A percentile compares a stretch with the other conserved stretches of the same genome.
phyloP scores from a whole-genome alignment of 768 basidiomycete species.

The Hypholoma sublateritium region DNA sequence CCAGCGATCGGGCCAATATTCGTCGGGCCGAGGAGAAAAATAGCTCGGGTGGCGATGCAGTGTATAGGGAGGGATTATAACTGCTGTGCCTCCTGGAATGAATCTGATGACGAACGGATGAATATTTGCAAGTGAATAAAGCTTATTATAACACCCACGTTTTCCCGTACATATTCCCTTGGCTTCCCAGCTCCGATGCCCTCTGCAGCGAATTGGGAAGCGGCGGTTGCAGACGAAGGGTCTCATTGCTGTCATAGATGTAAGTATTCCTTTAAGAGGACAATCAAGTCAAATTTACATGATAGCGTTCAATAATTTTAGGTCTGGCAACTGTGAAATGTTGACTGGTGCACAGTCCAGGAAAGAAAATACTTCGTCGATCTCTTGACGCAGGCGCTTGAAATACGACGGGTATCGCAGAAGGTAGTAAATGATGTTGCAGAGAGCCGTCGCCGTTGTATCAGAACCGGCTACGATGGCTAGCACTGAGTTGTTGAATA shows the following conservation, averaged over 20 bases:
- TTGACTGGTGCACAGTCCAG: constrained; percentile 9
- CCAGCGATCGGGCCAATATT: constrained; percentile 41
- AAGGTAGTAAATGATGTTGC: constrained; percentile 27
- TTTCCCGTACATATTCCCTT: constrained; percentile 27
- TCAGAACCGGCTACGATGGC: constrained; percentile 34
- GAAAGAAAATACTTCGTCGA: constrained; percentile 20
- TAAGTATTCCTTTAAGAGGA: neutral
- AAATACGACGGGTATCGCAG: constrained; percentile 21
- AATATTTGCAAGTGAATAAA: neutral
- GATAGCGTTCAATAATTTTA: constrained; percentile 29
- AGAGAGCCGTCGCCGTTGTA: constrained; percentile 27
- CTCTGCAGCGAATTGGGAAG: constrained; percentile 35
- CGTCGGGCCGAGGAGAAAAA: constrained; percentile 37
- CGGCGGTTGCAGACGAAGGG: constrained; percentile 37
- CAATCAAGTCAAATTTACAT: constrained; percentile 22
- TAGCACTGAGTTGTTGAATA: constrained; percentile 21
- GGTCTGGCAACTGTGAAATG: constrained; percentile 16
- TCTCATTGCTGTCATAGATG: constrained; percentile 30
- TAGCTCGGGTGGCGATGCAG: constrained; percentile 37
- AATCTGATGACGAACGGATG: constrained; percentile 22
- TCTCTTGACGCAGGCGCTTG: constrained; percentile 22
- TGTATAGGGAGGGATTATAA: constrained; percentile 34
- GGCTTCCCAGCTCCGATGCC: constrained; percentile 28
- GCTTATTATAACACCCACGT: constrained; percentile 18
- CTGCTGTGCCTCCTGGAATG: constrained; percentile 40